These are phyloP conservation scores for Paracoccidioides brasiliensis DNA, from an alignment of 2,329 filamentous ascomycete genomes.

Conservation along the genomic window DNA sequence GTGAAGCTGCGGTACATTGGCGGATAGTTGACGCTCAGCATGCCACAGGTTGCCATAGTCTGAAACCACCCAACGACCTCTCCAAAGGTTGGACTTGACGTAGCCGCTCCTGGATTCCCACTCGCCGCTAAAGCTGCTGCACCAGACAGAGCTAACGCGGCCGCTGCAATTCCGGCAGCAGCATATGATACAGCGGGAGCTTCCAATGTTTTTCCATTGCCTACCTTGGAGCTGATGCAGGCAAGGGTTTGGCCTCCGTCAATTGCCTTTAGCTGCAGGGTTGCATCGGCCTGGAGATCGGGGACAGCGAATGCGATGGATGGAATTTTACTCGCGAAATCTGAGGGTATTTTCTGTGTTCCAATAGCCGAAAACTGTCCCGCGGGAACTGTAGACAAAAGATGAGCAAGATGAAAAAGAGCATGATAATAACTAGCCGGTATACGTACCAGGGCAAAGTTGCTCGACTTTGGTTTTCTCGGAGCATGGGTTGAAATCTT, in stretches of 20 bases:
- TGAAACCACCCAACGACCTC: slow-evolving; percentile 87
- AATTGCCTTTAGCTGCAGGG: slow-evolving; percentile 55
- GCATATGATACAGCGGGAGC: slow-evolving; percentile 69
- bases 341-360: slow-evolving; percentile 54
- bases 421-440: background rate
- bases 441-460: slow-evolving; percentile 62
- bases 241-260: slow-evolving; percentile 53
- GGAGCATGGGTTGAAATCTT: slow-evolving; percentile 73
- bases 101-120: slow-evolving; percentile 46
- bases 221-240: slow-evolving; percentile 68
- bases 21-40: slow-evolving; percentile 84
- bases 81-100: slow-evolving; percentile 68
- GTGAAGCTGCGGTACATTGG: slow-evolving; percentile 77
- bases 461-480: slow-evolving; percentile 50
- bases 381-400: slow-evolving; percentile 46
- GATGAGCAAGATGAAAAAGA: background rate
- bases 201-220: slow-evolving; percentile 73
- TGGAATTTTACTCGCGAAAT: slow-evolving; percentile 65
- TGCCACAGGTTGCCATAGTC: slow-evolving; percentile 86
- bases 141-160: slow-evolving; percentile 61
- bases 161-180: slow-evolving; percentile 74
- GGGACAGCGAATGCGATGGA: slow-evolving; percentile 81
- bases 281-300: slow-evolving; percentile 77
- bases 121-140: slow-evolving; percentile 54
- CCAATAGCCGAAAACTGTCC: slow-evolving; percentile 64